Conservation (phyloP, 352 stramenopile genomes). For the Pythium scleroteichum region DNA sequence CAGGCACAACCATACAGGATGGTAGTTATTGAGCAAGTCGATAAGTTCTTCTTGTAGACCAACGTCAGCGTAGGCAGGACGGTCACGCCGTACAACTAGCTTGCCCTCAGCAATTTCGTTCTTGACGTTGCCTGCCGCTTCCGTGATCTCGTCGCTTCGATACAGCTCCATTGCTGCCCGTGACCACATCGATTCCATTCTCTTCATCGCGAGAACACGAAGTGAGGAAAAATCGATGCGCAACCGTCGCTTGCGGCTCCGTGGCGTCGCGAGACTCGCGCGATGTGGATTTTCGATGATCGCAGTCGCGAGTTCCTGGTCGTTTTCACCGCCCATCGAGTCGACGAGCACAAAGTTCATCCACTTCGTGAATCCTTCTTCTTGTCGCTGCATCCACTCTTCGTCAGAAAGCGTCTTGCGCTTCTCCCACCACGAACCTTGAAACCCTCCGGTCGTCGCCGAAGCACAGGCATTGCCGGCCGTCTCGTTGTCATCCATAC, state of each 20-base stretch:
- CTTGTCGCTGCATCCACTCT: constrained; percentile 82
- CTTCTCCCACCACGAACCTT: constrained; percentile 75
- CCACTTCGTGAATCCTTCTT: constrained; percentile 83
- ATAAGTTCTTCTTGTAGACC: constrained; percentile 87
- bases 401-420: constrained; percentile 69
- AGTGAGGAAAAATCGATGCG: constrained; percentile 66
- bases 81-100: constrained; percentile 84
- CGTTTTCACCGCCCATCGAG: constrained; percentile 38
- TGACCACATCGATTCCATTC: constrained; percentile 67
- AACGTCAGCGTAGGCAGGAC: constrained; percentile 90
- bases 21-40: constrained; percentile 88
- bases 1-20: constrained; percentile 90
- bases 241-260: constrained; percentile 19
- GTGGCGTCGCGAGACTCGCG: constrained; percentile 4
- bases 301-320: constrained; percentile 16
- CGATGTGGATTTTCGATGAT: constrained; percentile 23
- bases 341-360: constrained; percentile 86
- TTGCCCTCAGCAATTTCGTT: constrained; percentile 72
- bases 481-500: constrained; percentile 2
- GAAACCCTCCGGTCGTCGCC: constrained; percentile 16
- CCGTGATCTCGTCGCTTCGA: constrained; percentile 47
- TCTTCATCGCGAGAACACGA: constrained; percentile 69
- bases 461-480: constrained; percentile 21
- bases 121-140: constrained; percentile 63
- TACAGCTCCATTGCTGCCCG: constrained; percentile 63